Evolutionary conservation across 1,284 basidiomycete genomes (phyloP).

Genomic region (Trichosporon coremiiforme): DNA sequence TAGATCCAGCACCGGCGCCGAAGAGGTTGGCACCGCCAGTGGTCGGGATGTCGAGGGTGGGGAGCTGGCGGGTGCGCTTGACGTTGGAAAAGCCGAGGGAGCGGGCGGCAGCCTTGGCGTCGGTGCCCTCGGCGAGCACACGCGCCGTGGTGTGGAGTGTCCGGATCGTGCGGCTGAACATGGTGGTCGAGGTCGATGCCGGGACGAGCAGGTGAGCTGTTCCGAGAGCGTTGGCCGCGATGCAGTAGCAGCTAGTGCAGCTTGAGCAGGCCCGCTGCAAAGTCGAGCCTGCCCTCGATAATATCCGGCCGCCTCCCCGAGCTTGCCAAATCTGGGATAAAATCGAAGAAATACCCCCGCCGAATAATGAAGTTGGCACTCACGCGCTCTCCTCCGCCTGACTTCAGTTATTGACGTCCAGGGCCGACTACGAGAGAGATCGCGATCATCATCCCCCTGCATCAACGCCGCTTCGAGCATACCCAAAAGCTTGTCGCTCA

Average conservation of each 20-base stretch:
- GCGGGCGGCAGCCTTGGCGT: background rate
- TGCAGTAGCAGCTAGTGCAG: background rate
- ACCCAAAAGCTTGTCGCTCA: conserved; percentile 4
- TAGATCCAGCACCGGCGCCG: background rate
- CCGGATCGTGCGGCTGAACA: conserved; percentile 26
- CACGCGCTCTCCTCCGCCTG: conserved; percentile 7
- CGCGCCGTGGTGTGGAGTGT: conserved; percentile 24
- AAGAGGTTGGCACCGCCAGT: background rate
- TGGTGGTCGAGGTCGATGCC: conserved; percentile 20
- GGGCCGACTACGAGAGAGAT: background rate
- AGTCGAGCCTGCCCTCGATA: conserved; percentile 6
- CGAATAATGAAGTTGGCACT: conserved; percentile 18
- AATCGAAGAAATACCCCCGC: background rate
- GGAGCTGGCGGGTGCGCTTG: conserved; percentile 25
- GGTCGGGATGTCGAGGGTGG: conserved; percentile 16
- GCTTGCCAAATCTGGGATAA: conserved; percentile 6
- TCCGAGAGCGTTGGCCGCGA: background rate
- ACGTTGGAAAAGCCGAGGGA: conserved; percentile 21
- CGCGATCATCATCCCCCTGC: background rate
- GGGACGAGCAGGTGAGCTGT: background rate
- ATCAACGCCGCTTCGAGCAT: background rate
- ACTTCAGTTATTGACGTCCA: conserved; percentile 8
- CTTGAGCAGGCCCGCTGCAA: background rate
- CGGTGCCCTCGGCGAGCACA: conserved; percentile 3
- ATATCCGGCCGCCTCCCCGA: conserved; percentile 6